phyloP scores from a whole-genome alignment of 331 rosid genomes.

The Pyracantha coccinea region DNA sequence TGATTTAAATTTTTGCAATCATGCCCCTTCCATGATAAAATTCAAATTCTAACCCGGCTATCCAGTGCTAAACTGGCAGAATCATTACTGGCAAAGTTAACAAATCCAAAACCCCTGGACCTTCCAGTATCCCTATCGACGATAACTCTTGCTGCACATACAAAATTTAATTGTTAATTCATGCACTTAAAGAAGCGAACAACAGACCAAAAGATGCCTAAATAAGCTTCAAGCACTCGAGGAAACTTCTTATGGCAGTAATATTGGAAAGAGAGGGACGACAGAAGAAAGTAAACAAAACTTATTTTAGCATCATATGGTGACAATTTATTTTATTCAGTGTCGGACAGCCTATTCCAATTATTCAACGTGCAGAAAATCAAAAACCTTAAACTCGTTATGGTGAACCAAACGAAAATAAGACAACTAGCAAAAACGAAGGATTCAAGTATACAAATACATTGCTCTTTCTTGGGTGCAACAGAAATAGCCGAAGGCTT shows the following conservation, averaged over 20 bases:
- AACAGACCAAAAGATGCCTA: neutral
- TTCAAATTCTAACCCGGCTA: conserved; percentile 49
- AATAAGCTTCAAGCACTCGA: neutral
- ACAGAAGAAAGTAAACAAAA: neutral
- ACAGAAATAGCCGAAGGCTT: neutral
- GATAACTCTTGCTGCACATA: conserved; percentile 59
- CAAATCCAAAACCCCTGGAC: conserved; percentile 86
- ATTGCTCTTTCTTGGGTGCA: neutral
- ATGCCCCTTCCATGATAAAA: neutral
- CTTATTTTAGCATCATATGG: neutral
- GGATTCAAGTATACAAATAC: neutral
- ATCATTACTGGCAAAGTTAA: conserved; percentile 35
- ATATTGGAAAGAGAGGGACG: too few relatives aligned
- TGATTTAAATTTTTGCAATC: neutral
- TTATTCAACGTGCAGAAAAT: neutral
- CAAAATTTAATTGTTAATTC: neutral
- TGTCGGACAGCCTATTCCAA: neutral
- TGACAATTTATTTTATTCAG: neutral
- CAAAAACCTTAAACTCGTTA: neutral
- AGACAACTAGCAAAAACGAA: neutral
- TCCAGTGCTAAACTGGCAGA: conserved; percentile 67
- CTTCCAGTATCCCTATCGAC: conserved; percentile 63
- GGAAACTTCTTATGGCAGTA: neutral
- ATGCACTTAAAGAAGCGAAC: neutral
- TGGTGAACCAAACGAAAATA: neutral